A percentile compares a stretch with the other conserved stretches of the same genome.
phyloP scores from a whole-genome alignment of 768 basidiomycete species.

The Psilocybe cubensis region DNA sequence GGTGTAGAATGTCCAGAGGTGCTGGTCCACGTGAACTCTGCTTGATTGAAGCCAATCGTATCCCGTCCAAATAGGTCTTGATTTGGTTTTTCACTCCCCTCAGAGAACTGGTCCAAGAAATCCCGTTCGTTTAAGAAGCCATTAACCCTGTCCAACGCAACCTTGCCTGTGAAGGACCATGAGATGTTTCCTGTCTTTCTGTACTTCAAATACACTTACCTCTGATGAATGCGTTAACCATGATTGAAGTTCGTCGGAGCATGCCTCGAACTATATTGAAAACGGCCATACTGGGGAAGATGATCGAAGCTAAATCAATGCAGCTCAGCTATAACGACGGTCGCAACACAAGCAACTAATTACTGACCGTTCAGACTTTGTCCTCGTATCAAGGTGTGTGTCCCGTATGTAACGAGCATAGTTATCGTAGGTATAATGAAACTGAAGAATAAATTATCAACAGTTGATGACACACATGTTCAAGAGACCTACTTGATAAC shows the following conservation, averaged over 20 bases:
- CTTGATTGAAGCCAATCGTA: constrained; percentile 54
- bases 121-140: constrained; percentile 52
- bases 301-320: constrained; percentile 46
- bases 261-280: constrained; percentile 49
- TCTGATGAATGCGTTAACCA: constrained; percentile 29
- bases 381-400: constrained; percentile 49
- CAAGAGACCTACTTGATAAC: constrained; percentile 11
- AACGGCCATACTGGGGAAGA: constrained; percentile 60
- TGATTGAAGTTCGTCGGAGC: constrained; percentile 18
- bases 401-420: constrained; percentile 69
- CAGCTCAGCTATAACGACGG: neutral
- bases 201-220: constrained; percentile 11
- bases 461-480: neutral
- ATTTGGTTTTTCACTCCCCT: neutral
- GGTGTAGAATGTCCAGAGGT: constrained; percentile 38
- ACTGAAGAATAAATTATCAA: constrained; percentile 31
- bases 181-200: neutral
- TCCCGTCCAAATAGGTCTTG: constrained; percentile 12
- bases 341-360: neutral
- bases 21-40: constrained; percentile 60
- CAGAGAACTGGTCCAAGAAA: constrained; percentile 40
- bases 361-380: constrained; percentile 26
- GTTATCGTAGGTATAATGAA: constrained; percentile 65
- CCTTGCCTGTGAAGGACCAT: constrained; percentile 37
- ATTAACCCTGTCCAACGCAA: constrained; percentile 62